These are phyloP conservation scores for Megacollybia marginata DNA, from an alignment of 768 basidiomycete species.

Conservation along the genomic window DNA sequence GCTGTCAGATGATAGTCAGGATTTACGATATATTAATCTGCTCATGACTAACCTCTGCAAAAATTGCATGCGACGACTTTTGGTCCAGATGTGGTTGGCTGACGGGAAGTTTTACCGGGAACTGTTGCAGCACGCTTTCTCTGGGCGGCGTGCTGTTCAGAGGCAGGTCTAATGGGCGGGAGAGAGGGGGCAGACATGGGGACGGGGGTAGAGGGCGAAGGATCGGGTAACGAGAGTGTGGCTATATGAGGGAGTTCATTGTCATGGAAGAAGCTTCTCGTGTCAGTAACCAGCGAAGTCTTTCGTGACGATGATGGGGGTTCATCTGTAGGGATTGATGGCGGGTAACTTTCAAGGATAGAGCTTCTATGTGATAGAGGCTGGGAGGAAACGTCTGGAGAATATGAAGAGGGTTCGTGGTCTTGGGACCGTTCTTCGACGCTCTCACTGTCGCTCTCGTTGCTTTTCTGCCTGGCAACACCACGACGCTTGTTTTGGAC, in stretches of 20 bases:
- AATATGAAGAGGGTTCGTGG: conserved; percentile 48
- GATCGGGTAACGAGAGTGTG: conserved; percentile 54
- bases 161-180: conserved; percentile 58
- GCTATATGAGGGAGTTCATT: conserved; percentile 68
- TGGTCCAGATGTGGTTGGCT: conserved; percentile 62
- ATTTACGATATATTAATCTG: too few species aligned
- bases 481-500: conserved; percentile 70
- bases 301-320: conserved; percentile 32
- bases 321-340: conserved; percentile 30
- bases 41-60: conserved; percentile 59
- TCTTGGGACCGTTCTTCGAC: conserved; percentile 53
- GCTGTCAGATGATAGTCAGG: conserved; percentile 31
- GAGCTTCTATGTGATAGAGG: conserved; percentile 40
- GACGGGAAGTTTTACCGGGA: conserved; percentile 52
- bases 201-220: conserved; percentile 44
- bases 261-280: conserved; percentile 44
- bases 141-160: conserved; percentile 60
- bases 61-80: conserved; percentile 88
- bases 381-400: conserved; percentile 41
- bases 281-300: conserved; percentile 23
- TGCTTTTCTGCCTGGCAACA: conserved; percentile 48
- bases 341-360: conserved; percentile 35
- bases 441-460: conserved; percentile 65
- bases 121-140: conserved; percentile 66
- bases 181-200: conserved; percentile 60